Percentiles rank a stretch among this genome's conserved stretches.
These are phyloP conservation scores for Metschnikowia kunwiensis DNA, from an alignment of 805 yeast species.

Conservation along the genomic window DNA sequence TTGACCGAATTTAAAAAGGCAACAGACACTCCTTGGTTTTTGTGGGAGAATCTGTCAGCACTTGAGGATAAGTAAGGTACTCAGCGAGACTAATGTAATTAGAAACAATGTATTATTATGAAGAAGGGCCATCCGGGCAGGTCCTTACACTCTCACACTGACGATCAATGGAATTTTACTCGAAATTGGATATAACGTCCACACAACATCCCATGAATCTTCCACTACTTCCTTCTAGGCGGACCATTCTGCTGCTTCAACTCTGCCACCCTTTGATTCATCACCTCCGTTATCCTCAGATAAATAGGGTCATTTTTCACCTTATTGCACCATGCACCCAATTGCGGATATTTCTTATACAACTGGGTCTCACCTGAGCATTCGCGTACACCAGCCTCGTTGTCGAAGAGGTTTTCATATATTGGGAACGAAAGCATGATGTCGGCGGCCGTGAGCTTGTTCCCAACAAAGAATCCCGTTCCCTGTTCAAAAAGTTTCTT, in stretches of 20 bases:
- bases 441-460: conserved; percentile 53
- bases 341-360: conserved; percentile 31
- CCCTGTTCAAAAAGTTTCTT: conserved; percentile 27
- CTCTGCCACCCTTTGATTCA: conserved; percentile 30
- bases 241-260: conserved; percentile 5
- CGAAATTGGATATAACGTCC: no score
- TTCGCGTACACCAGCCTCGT: conserved; percentile 33
- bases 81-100: no score
- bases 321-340: conserved; percentile 38
- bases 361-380: conserved; percentile 35
- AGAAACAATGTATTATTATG: no score
- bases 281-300: conserved; percentile 27
- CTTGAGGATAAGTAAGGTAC: no score
- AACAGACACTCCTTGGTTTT: no score
- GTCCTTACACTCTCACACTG: no score
- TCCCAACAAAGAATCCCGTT: conserved; percentile 46
- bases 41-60: no score
- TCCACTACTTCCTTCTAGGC: no score
- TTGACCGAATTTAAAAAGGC: no score
- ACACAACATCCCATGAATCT: no score
- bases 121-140: no score
- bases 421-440: conserved; percentile 51
- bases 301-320: conserved; percentile 33
- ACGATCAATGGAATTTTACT: no score
- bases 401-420: conserved; percentile 24